Percentiles rank a stretch among this genome's conserved stretches.
phyloP scores from a whole-genome alignment of 768 basidiomycete species.

The Mycena indigotica region DNA sequence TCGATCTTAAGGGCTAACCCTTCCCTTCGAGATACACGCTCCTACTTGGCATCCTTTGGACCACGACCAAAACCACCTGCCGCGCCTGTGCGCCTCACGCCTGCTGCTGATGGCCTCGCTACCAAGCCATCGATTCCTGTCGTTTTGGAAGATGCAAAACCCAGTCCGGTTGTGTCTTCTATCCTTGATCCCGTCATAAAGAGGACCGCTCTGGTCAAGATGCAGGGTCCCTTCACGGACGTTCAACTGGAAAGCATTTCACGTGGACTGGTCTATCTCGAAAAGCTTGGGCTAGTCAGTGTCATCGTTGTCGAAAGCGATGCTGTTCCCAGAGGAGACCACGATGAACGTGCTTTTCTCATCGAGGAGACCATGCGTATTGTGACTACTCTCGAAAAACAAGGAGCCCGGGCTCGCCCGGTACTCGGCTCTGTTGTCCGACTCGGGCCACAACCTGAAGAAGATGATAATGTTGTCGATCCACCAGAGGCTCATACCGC shows the following conservation, averaged over 20 bases:
- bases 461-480: slow-evolving; percentile 30
- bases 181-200: slow-evolving; percentile 82
- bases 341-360: slow-evolving; percentile 65
- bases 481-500: slow-evolving; percentile 79
- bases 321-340: slow-evolving; percentile 64
- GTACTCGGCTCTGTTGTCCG: slow-evolving; percentile 85
- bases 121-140: slow-evolving; percentile 39
- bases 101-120: slow-evolving; percentile 27
- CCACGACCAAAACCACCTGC: slow-evolving; percentile 50
- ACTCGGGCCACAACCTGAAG: slow-evolving; percentile 72
- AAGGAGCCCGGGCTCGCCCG: slow-evolving; percentile 86
- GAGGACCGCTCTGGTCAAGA: slow-evolving; percentile 92
- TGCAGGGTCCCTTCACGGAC: slow-evolving; percentile 95
- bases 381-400: slow-evolving; percentile 77
- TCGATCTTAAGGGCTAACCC: slow-evolving; percentile 93
- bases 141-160: slow-evolving; percentile 39
- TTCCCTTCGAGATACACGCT: slow-evolving; percentile 85
- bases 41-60: slow-evolving; percentile 91
- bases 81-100: slow-evolving; percentile 33
- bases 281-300: slow-evolving; percentile 92
- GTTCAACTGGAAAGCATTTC: slow-evolving; percentile 92
- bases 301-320: slow-evolving; percentile 96
- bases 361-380: slow-evolving; percentile 86
- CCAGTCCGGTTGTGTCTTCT: slow-evolving; percentile 64
- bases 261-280: slow-evolving; percentile 90